phyloP scores from a whole-genome alignment of 306 rosid genomes.

The Casuarina cunninghamiana region DNA sequence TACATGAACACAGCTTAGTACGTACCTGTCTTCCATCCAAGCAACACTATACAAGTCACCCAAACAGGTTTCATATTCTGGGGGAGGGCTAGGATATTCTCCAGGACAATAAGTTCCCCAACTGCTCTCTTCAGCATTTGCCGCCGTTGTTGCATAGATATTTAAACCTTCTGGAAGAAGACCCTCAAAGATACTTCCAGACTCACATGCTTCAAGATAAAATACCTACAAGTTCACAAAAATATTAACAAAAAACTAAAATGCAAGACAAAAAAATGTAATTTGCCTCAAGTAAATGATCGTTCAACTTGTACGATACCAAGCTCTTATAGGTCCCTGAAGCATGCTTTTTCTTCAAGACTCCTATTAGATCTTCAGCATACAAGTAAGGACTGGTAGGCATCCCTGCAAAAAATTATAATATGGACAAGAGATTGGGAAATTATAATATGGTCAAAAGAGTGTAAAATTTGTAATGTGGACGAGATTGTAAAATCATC shows the following conservation, averaged over 20 bases:
- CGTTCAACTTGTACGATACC: constrained; percentile 42
- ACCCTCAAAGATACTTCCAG: constrained; percentile 94
- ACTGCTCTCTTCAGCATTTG: constrained; percentile 90
- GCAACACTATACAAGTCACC: constrained; percentile 92
- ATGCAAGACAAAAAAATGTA: neutral
- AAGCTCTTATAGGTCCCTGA: constrained; percentile 75
- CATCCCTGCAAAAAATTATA: constrained; percentile 56
- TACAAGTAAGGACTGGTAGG: constrained; percentile 70
- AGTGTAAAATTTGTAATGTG: neutral
- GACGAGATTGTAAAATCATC: neutral
- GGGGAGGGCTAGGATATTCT: constrained; percentile 78
- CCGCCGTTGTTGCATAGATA: constrained; percentile 85
- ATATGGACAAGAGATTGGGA: neutral
- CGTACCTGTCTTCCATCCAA: constrained; percentile 97
- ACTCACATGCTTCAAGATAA: constrained; percentile 96
- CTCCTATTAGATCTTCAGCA: constrained; percentile 64
- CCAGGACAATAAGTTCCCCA: constrained; percentile 98
- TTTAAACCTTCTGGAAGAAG: constrained; percentile 80
- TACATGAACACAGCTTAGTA: neutral
- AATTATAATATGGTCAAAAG: neutral
- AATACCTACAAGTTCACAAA: constrained; percentile 59
- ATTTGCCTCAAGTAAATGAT: constrained; percentile 15
- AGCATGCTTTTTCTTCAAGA: constrained; percentile 76
- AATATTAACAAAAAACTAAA: constrained; percentile 18
- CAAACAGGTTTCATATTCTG: constrained; percentile 82